These are phyloP conservation scores for Scopulariopsis brevicaulis DNA, from an alignment of 2,329 filamentous ascomycete species.

Conservation along the genomic window DNA sequence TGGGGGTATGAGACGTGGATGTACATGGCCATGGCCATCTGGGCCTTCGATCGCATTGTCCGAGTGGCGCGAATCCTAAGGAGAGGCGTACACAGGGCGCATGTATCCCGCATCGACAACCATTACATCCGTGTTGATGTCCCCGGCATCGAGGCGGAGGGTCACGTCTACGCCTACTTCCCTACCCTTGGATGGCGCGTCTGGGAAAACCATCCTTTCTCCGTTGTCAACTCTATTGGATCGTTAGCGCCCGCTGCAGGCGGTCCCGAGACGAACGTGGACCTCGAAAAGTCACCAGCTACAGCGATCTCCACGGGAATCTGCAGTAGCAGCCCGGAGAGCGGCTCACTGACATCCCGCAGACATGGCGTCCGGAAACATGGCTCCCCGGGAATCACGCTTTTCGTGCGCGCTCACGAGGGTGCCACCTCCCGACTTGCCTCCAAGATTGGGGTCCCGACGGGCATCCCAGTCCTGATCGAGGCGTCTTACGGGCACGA, in stretches of 20 bases:
- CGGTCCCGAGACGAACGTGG: background rate
- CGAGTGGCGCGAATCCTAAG: slow-evolving; percentile 11
- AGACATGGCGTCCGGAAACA: background rate
- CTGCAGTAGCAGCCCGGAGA: background rate
- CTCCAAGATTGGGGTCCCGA: slow-evolving; percentile 4
- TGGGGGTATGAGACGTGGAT: slow-evolving; percentile 29
- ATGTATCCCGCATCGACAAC: slow-evolving; percentile 14
- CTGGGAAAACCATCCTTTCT: slow-evolving; percentile 22
- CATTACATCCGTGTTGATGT: slow-evolving; percentile 18
- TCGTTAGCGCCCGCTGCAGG: background rate
- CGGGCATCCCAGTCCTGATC: slow-evolving; percentile 13
- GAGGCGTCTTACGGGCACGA: slow-evolving; percentile 15
- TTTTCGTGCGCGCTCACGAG: slow-evolving; percentile 14
- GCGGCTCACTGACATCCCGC: background rate
- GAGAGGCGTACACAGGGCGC: slow-evolving; percentile 15
- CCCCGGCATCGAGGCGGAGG: slow-evolving; percentile 12
- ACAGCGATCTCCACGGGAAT: background rate
- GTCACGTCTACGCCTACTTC: slow-evolving; percentile 19
- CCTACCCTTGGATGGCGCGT: slow-evolving; percentile 17
- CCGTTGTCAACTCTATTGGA: slow-evolving; percentile 10
- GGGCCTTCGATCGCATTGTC: slow-evolving; percentile 16
- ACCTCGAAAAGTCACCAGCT: background rate
- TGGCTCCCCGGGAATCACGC: slow-evolving; percentile 12
- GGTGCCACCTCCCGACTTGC: slow-evolving; percentile 14
- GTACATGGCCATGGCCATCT: slow-evolving; percentile 15